phyloP scores from a whole-genome alignment of 2,329 filamentous ascomycete genomes.

The Bertia moriformis region DNA sequence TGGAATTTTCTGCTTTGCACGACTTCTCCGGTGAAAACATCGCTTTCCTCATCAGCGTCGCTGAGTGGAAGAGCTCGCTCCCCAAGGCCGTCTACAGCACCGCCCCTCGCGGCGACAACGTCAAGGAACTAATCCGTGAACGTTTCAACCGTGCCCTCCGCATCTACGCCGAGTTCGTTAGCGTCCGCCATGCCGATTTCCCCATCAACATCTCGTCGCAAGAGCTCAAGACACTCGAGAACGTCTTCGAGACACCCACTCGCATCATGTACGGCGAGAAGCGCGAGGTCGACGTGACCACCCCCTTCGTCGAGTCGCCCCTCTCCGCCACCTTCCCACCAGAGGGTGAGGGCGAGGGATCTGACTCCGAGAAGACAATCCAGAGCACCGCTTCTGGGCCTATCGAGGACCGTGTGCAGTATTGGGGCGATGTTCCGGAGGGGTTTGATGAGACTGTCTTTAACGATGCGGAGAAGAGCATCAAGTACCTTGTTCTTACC shows the following conservation, averaged over 20 bases:
- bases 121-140: constrained; percentile 23
- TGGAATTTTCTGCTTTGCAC: constrained; percentile 46
- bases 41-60: constrained; percentile 44
- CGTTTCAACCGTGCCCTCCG: constrained; percentile 41
- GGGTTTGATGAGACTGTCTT: constrained; percentile 3
- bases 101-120: constrained; percentile 6
- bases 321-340: neutral
- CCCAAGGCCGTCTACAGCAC: constrained; percentile 9
- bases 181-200: constrained; percentile 45
- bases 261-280: constrained; percentile 25
- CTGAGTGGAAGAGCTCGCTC: constrained; percentile 34
- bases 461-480: constrained; percentile 7
- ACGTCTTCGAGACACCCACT: constrained; percentile 39
- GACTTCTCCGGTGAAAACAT: constrained; percentile 63
- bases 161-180: constrained; percentile 49
- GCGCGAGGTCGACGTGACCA: constrained; percentile 20
- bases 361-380: neutral
- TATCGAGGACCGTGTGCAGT: neutral
- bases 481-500: constrained; percentile 12
- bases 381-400: neutral
- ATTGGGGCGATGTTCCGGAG: neutral
- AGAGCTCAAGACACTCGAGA: constrained; percentile 36
- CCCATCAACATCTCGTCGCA: constrained; percentile 50
- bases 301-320: constrained; percentile 19
- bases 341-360: no score